phyloP scores from a whole-genome alignment of 2,329 filamentous ascomycete genomes.

The Aspergillus niger region DNA sequence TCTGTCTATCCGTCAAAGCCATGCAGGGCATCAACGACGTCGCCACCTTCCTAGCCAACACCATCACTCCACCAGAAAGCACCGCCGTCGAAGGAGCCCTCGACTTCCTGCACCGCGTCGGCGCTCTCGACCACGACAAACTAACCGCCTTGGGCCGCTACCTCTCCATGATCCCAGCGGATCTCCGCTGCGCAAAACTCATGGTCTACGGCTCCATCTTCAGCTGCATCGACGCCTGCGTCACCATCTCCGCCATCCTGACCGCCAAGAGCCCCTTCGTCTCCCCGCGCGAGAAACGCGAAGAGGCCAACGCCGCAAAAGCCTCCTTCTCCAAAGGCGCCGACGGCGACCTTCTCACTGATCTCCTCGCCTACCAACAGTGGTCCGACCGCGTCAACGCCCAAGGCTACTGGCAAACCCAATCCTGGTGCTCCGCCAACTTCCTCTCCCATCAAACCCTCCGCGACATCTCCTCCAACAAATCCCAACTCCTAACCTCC shows the following conservation, averaged over 20 bases:
- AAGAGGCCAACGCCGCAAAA: constrained; percentile 76
- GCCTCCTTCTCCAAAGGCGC: constrained; percentile 67
- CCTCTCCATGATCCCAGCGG: constrained; percentile 91
- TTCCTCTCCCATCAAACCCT: constrained; percentile 83
- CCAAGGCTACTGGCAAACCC: constrained; percentile 51
- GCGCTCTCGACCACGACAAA: constrained; percentile 80
- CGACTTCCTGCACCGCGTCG: constrained; percentile 76
- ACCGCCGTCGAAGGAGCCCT: constrained; percentile 85
- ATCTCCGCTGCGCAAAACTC: constrained; percentile 88
- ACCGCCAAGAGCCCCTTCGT: constrained; percentile 86
- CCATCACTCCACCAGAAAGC: constrained; percentile 84
- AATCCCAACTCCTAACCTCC: constrained; percentile 80
- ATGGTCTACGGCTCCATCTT: constrained; percentile 96
- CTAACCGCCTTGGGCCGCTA: constrained; percentile 90
- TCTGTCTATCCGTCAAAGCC: constrained; percentile 90
- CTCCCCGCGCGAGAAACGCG: constrained; percentile 77
- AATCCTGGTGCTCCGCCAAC: constrained; percentile 77
- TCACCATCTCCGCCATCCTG: constrained; percentile 89
- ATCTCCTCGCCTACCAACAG: constrained; percentile 78
- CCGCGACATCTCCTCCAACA: constrained; percentile 83
- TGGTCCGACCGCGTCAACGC: constrained; percentile 70
- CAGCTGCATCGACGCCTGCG: constrained; percentile 82
- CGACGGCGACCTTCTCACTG: constrained; percentile 86
- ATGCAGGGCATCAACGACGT: constrained; percentile 85
- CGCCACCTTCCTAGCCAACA: constrained; percentile 75